Evolutionary conservation across 176 grass and related monocot genomes (phyloP).

Genomic region (Cocos nucifera): DNA sequence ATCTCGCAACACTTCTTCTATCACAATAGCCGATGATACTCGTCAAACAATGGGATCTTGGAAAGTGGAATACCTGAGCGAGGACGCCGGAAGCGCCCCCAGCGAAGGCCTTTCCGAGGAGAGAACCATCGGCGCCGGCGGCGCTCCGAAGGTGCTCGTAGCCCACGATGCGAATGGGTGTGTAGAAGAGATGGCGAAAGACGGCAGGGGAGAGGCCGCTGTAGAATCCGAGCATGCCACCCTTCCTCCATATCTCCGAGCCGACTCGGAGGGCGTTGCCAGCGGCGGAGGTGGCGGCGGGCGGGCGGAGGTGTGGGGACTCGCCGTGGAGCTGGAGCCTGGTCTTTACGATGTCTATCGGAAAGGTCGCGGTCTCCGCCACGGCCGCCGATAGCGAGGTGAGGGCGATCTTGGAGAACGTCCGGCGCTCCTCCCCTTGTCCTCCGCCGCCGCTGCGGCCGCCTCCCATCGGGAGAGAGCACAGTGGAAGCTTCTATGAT

Average conservation of each 20-base stretch:
- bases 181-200: slow-evolving; percentile 70
- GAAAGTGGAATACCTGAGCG: slow-evolving; percentile 43
- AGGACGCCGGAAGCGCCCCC: slow-evolving; percentile 59
- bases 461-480: background rate
- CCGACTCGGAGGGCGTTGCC: slow-evolving; percentile 38
- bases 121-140: slow-evolving; percentile 25
- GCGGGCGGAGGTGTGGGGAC: no score
- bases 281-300: slow-evolving; percentile 1
- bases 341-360: slow-evolving; percentile 71
- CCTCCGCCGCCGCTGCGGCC: slow-evolving; percentile 13
- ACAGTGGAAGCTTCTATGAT: no score
- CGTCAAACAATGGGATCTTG: background rate
- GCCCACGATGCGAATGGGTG: slow-evolving; percentile 63
- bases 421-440: background rate
- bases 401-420: slow-evolving; percentile 40
- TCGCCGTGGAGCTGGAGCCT: slow-evolving; percentile 57
- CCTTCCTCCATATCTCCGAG: slow-evolving; percentile 46
- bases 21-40: no score
- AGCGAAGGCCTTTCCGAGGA: slow-evolving; percentile 47
- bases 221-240: slow-evolving; percentile 39
- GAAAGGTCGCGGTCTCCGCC: slow-evolving; percentile 65
- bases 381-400: slow-evolving; percentile 52
- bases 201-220: slow-evolving; percentile 64
- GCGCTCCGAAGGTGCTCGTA: slow-evolving; percentile 58
- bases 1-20: no score